phyloP scores from a whole-genome alignment of 1,139 yeast genomes.

The Scheffersomyces segobiensis region DNA sequence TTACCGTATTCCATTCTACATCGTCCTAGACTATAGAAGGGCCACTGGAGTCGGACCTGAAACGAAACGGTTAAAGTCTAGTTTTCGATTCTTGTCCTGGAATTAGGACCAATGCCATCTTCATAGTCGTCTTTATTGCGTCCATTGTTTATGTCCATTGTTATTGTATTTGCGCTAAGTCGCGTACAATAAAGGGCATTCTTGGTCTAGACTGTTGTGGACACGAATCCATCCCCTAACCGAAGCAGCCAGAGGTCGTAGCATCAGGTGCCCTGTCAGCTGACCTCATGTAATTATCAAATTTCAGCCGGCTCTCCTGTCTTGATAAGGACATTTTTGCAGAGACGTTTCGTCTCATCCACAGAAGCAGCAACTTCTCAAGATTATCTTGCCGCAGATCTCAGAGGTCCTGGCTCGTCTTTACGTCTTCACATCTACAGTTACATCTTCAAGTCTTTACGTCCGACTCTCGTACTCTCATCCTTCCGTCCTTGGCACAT shows the following conservation, averaged over 20 bases:
- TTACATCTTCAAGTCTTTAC: too few species aligned
- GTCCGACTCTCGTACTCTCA: too few species aligned
- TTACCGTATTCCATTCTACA: not conserved
- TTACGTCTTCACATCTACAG: not conserved
- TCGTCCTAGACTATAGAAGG: not conserved
- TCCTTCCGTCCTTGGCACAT: not conserved
- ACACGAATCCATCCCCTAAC: not conserved
- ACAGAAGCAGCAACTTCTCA: not conserved
- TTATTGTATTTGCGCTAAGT: not conserved
- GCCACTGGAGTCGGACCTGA: not conserved
- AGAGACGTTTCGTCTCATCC: not conserved
- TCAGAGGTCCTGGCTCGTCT: not conserved
- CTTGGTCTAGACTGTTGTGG: not conserved
- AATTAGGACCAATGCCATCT: not conserved
- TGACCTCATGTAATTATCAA: not conserved
- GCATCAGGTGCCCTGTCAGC: not conserved
- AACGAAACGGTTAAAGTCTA: not conserved
- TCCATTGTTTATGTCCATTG: not conserved
- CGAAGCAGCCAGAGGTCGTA: not conserved
- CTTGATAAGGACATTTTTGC: not conserved
- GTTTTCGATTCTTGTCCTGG: too few species aligned
- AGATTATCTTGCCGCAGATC: not conserved
- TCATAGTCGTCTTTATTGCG: not conserved
- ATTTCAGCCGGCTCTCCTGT: not conserved
- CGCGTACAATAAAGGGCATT: not conserved